Conservation (phyloP, 1,284 basidiomycete genomes). For the Rhodofomes roseus region DNA sequence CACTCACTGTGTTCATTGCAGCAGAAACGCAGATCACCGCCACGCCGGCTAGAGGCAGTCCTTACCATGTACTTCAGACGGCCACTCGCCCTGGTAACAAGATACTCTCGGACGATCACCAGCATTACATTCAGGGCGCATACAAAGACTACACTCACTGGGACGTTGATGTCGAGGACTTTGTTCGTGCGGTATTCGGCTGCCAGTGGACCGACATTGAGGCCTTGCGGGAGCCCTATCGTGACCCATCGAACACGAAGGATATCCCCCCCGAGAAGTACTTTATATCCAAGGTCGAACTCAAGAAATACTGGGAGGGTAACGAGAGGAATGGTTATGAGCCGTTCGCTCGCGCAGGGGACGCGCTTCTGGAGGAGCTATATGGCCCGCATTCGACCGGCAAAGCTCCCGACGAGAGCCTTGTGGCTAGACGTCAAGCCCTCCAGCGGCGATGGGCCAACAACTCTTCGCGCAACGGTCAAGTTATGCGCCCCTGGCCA, state of each 20-base stretch:
- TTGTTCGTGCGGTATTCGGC: background rate
- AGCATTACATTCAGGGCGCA: background rate
- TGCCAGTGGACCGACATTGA: background rate
- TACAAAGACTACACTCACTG: background rate
- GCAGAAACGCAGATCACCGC: too few relatives aligned
- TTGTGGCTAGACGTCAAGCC: too few relatives aligned
- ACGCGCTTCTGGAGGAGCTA: background rate
- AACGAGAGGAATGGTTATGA: background rate
- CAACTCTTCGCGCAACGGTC: background rate
- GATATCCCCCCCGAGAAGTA: background rate
- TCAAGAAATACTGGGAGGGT: background rate
- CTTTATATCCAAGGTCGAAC: background rate
- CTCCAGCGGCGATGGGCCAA: too few relatives aligned
- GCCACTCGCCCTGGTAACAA: background rate
- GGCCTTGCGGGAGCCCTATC: background rate
- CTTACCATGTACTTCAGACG: background rate
- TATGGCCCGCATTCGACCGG: background rate
- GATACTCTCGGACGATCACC: background rate
- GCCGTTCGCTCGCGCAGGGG: background rate
- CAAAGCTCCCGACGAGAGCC: too few relatives aligned
- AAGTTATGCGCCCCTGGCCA: background rate
- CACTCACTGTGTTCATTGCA: too few relatives aligned
- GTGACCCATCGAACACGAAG: background rate
- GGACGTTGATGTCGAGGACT: background rate
- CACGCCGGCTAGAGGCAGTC: background rate